A percentile compares a stretch with the other conserved stretches of the same genome.
Evolutionary conservation across 306 rosid genomes (phyloP).

Genomic region (Vicia sativa): DNA sequence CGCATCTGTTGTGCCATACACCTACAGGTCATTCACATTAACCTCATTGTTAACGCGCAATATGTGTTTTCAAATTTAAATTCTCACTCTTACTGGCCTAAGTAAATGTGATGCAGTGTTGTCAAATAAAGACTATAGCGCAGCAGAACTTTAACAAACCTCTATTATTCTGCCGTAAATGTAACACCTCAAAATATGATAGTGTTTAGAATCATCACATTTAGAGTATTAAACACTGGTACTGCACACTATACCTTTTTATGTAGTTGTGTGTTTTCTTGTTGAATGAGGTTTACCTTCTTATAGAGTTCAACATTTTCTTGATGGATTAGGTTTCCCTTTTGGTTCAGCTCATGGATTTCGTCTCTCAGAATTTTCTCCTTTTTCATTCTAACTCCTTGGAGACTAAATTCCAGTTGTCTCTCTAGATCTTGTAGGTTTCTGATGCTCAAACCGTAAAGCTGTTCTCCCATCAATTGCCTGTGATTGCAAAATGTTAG

Average conservation of each 20-base stretch:
- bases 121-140: not conserved
- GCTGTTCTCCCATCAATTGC: constrained; percentile 69
- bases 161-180: not conserved
- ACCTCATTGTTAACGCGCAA: constrained; percentile 32
- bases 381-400: constrained; percentile 65
- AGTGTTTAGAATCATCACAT: too few relatives aligned
- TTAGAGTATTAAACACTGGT: too few relatives aligned
- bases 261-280: constrained; percentile 43
- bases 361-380: constrained; percentile 55
- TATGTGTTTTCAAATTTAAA: constrained; percentile 12
- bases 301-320: constrained; percentile 56
- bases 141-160: not conserved
- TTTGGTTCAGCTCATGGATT: constrained; percentile 50
- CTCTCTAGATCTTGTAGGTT: constrained; percentile 68
- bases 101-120: not conserved
- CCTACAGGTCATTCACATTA: constrained; percentile 42
- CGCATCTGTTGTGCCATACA: constrained; percentile 40
- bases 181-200: too few relatives aligned
- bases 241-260: constrained; percentile 37
- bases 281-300: constrained; percentile 51
- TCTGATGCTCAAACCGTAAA: constrained; percentile 55
- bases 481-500: constrained; percentile 47
- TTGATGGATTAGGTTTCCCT: constrained; percentile 50
- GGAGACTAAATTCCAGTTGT: constrained; percentile 65
- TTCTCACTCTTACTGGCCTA: constrained; percentile 26